These are phyloP conservation scores for Canna indica DNA, from an alignment of 176 grass and related monocot species.

Conservation along the genomic window DNA sequence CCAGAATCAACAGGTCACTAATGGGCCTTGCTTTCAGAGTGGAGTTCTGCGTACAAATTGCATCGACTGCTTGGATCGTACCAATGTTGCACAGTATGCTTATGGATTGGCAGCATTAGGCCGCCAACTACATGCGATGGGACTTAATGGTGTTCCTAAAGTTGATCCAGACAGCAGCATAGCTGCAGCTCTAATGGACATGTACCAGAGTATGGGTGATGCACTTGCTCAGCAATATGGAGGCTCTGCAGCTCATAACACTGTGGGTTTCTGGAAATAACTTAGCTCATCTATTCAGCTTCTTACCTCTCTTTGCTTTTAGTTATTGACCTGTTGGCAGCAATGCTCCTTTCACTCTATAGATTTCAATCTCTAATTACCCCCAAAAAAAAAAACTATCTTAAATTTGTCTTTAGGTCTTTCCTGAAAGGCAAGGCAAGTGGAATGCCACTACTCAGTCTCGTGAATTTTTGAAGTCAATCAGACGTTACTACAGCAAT, in stretches of 20 bases:
- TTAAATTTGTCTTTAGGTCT: conserved; percentile 52
- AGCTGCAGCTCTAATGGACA: conserved; percentile 86
- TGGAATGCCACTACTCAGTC: conserved; percentile 99
- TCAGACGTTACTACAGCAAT: conserved; percentile 95
- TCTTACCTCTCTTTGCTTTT: conserved; percentile 1
- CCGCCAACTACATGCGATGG: conserved; percentile 82
- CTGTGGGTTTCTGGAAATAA: conserved; percentile 25
- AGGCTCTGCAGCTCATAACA: conserved; percentile 95
- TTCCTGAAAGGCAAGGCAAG: conserved; percentile 90
- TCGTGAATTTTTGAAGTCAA: conserved; percentile 89
- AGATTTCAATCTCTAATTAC: neutral
- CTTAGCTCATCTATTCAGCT: neutral
- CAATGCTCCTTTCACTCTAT: neutral
- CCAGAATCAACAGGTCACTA: conserved; percentile 24
- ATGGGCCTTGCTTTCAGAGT: conserved; percentile 56
- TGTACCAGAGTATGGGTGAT: conserved; percentile 98
- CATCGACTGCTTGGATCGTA: conserved; percentile 91
- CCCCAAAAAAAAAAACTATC: neutral
- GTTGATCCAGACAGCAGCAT: conserved; percentile 76
- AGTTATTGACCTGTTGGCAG: neutral
- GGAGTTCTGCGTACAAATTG: conserved; percentile 97
- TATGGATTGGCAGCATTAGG: conserved; percentile 85
- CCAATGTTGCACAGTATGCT: conserved; percentile 97
- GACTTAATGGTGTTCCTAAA: conserved; percentile 66
- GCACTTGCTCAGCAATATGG: conserved; percentile 95